Percentiles rank a stretch among this genome's conserved stretches.
Conservation (phyloP, 148 eudicot species). For the Polygonum maritimum region DNA sequence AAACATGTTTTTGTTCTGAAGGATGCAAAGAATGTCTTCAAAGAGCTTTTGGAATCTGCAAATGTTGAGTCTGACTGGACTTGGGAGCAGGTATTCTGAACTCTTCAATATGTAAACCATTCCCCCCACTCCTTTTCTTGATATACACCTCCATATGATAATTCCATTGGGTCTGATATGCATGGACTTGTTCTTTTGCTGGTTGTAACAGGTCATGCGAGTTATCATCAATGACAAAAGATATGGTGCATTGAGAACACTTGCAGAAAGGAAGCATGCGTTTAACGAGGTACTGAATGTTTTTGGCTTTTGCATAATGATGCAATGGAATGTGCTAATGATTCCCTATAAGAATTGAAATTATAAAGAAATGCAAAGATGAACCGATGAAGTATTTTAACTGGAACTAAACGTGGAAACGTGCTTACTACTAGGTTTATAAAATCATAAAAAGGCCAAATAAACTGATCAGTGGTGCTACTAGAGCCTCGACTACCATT, state of each 20-base stretch:
- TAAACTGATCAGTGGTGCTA: not conserved
- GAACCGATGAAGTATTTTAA: not conserved
- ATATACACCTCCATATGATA: not conserved
- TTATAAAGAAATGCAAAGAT: not conserved
- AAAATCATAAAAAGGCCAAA: not conserved
- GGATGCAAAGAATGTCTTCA: constrained; percentile 92
- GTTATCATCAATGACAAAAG: constrained; percentile 81
- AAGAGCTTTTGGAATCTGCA: constrained; percentile 69
- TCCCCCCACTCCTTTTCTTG: not conserved
- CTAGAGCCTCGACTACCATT: not conserved
- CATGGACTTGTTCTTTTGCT: not conserved
- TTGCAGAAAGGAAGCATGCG: constrained; percentile 86
- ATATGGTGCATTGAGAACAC: constrained; percentile 76
- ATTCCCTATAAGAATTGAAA: not conserved
- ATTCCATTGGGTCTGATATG: constrained; percentile 3
- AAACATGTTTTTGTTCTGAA: constrained; percentile 18
- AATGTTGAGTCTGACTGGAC: constrained; percentile 88
- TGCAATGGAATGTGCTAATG: not conserved
- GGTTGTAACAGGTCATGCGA: constrained; percentile 66
- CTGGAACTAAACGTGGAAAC: not conserved
- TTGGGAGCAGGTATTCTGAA: constrained; percentile 78
- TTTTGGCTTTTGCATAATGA: not conserved
- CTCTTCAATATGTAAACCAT: not conserved
- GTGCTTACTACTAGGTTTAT: not conserved
- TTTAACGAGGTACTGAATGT: constrained; percentile 61